These are phyloP conservation scores for Petrea volubilis DNA, from an alignment of 257 asterid species.

Conservation along the genomic window DNA sequence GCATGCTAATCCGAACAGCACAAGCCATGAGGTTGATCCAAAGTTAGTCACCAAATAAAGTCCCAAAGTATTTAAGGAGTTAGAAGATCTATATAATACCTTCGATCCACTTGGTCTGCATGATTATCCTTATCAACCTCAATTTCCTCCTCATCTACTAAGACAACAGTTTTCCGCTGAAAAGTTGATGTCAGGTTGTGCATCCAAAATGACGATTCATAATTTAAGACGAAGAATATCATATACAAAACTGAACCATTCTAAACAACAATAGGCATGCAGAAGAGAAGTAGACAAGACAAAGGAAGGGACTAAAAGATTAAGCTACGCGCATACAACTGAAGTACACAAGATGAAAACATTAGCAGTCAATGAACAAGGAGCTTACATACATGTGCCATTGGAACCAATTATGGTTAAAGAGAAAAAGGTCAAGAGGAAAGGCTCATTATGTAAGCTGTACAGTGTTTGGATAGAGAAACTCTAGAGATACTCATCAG, in stretches of 20 bases:
- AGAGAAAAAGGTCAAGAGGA: constrained; percentile 6
- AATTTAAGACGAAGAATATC: constrained; percentile 18
- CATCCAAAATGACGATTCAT: constrained; percentile 1
- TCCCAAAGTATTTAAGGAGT: constrained; percentile 5
- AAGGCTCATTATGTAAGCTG: not conserved
- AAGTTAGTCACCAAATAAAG: constrained; percentile 19
- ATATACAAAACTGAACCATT: constrained; percentile 6
- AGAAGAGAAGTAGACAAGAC: constrained; percentile 12
- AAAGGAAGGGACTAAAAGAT: constrained; percentile 4
- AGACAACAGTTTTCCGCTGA: constrained; percentile 66
- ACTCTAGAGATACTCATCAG: constrained; percentile 16
- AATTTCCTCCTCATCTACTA: constrained; percentile 80
- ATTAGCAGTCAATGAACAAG: not conserved
- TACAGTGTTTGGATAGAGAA: not conserved
- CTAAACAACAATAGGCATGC: constrained; percentile 14
- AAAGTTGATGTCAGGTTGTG: constrained; percentile 26
- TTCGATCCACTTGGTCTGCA: constrained; percentile 40
- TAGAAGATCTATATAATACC: constrained; percentile 37
- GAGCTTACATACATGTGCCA: not conserved
- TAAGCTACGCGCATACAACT: not conserved
- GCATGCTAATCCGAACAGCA: constrained; percentile 9
- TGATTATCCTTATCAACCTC: constrained; percentile 41
- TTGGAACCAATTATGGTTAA: not conserved
- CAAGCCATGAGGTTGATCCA: constrained; percentile 13
- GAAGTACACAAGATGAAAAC: not conserved